Base-by-base conservation (phyloP, 2,329 filamentous ascomycete species). In the Escovopsis sp. region DNA sequence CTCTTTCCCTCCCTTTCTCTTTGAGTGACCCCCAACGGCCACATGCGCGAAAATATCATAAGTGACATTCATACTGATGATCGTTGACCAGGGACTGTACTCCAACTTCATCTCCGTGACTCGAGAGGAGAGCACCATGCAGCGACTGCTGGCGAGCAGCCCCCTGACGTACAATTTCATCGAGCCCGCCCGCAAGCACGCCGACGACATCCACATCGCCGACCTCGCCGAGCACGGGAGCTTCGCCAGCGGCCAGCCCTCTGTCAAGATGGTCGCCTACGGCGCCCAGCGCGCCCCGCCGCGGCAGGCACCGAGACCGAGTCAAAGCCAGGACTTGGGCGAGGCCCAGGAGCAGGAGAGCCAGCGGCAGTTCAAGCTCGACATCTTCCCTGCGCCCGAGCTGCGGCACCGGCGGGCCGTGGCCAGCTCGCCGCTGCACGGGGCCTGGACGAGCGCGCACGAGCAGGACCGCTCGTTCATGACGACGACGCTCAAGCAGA, bases 51-150 rank as follows among this genome's bases (percentile, higher is more conserved):
- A 20, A 13, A 20, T 35, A 16, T 4, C 38, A 35, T 10, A 32
- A 39, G 40, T 41, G 24, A 11, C 5, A 20, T 20, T 5, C 20
- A 20, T 20, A 20, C 20, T 27, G 16, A 32, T 13, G 25, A 9
- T 29, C 46, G 48, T 51, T 29, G 47, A 12, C 25, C 43, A 72
- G 68, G 63, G 67, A 35, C 58, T 69, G 38, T 58, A 64, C 24
- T 62, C 63, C 16, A 66, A 67, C 16, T 76, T 74, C 51, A 55
- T 76, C 34, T 67, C 66, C 11, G 57, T 76, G 20, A 63, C 70
- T 14, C 60, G 58, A 37, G 62, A 59, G 14, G 50, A 56, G 13
- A 53, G 58, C 4, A 62, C 59, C 11, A 70, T 65, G 11, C 43
- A 48, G 3, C 48, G 50, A 31, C 58, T 74, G n/a, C 45, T 71